Evolutionary conservation across 345 rosid species (phyloP).

Genomic region (Tarenaya hassleriana): DNA sequence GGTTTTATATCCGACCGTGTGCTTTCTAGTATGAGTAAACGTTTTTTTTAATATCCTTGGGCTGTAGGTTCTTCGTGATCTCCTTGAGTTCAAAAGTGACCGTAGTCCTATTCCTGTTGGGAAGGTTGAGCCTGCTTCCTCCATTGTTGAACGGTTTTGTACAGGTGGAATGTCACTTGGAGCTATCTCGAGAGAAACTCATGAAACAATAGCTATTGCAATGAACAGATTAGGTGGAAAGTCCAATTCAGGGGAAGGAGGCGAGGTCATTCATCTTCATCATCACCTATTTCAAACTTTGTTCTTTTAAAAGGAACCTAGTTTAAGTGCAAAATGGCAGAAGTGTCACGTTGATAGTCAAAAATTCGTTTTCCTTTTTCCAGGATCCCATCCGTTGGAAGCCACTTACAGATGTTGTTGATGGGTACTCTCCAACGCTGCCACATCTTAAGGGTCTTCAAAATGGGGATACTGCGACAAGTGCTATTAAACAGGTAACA

Average conservation of each 20-base stretch:
- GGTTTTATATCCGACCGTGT: slow-evolving; percentile 5
- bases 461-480: slow-evolving; percentile 98
- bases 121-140: slow-evolving; percentile 83
- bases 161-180: slow-evolving; percentile 99
- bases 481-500: slow-evolving; percentile 92
- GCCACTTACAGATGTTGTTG: slow-evolving; percentile 87
- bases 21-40: slow-evolving; percentile 15
- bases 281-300: slow-evolving; percentile 11
- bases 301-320: not conserved
- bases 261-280: slow-evolving; percentile 64
- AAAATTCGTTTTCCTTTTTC: slow-evolving; percentile 1
- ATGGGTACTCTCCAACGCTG: slow-evolving; percentile 92
- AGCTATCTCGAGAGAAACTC: slow-evolving; percentile 99
- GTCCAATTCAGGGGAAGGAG: slow-evolving; percentile 99
- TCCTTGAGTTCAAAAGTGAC: slow-evolving; percentile 91
- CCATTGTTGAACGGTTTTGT: slow-evolving; percentile 88
- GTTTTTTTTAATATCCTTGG: slow-evolving; percentile 11
- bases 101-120: slow-evolving; percentile 83
- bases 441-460: slow-evolving; percentile 99
- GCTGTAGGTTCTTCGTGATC: slow-evolving; percentile 91
- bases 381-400: slow-evolving; percentile 98
- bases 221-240: slow-evolving; percentile 97
- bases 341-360: slow-evolving; percentile 2
- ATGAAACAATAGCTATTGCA: slow-evolving; percentile 96
- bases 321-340: not conserved